Evolutionary conservation across 176 grass and related monocot genomes (phyloP).

Genomic region (Bromus sterilis): DNA sequence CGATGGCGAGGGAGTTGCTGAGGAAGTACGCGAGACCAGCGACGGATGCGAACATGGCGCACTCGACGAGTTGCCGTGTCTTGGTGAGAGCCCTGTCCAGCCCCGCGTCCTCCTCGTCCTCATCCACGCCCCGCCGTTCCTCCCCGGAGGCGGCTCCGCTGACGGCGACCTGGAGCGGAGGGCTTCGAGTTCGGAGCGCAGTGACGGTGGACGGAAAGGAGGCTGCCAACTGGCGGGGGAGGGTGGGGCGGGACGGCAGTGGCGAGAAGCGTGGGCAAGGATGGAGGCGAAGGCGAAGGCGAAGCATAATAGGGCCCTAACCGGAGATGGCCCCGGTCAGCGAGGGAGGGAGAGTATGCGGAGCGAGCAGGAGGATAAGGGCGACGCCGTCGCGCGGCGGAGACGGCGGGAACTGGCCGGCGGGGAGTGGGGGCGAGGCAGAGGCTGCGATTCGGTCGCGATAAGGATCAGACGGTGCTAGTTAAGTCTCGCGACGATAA

Average conservation of each 20-base stretch:
- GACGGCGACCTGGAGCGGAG: background rate
- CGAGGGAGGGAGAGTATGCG: too few species aligned
- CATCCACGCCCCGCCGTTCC: background rate
- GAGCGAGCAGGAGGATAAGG: too few species aligned
- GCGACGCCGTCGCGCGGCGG: too few species aligned
- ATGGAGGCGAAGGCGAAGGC: background rate
- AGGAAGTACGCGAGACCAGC: slow-evolving; percentile 78
- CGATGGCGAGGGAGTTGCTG: slow-evolving; percentile 79
- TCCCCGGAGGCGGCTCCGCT: background rate
- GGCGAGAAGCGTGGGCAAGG: background rate
- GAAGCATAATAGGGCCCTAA: background rate
- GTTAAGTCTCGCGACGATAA: background rate
- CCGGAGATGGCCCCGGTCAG: background rate
- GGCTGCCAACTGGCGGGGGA: background rate
- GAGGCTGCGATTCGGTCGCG: background rate
- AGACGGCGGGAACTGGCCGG: background rate
- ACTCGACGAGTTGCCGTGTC: slow-evolving; percentile 84
- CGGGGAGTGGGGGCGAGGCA: background rate
- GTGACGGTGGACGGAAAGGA: background rate
- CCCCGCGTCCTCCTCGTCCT: background rate
- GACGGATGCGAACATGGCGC: slow-evolving; percentile 92
- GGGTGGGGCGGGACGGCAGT: background rate
- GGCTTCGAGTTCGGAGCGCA: background rate
- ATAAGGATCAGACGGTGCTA: slow-evolving; percentile 29
- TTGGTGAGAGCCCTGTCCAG: slow-evolving; percentile 36